phyloP scores from a whole-genome alignment of 2,329 filamentous ascomycete genomes.

The Biscogniauxia sp. region DNA sequence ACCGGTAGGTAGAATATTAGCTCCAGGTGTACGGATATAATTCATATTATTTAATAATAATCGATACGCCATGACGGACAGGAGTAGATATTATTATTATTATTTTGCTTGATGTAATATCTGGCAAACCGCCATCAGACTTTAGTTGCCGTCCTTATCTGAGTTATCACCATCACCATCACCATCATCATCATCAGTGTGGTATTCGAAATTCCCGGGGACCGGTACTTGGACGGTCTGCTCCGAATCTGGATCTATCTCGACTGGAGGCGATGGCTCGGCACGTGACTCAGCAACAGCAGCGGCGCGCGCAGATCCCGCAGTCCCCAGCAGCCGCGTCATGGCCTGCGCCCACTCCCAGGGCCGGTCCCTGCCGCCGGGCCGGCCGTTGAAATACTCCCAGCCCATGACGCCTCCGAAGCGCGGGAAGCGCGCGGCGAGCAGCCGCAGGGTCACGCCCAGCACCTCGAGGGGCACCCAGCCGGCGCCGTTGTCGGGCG shows the following conservation, averaged over 20 bases:
- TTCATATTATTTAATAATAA: too few relatives aligned
- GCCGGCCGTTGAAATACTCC: conserved; percentile 78
- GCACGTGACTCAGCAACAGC: not conserved
- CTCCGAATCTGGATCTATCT: conserved; percentile 23
- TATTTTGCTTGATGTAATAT: too few relatives aligned
- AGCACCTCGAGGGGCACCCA: conserved; percentile 61
- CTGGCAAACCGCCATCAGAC: too few relatives aligned
- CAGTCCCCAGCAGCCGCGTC: conserved; percentile 39
- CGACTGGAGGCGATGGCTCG: not conserved
- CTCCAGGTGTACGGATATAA: too few relatives aligned
- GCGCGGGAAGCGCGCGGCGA: conserved; percentile 57
- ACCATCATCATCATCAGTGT: conserved; percentile 25
- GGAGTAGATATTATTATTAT: too few relatives aligned
- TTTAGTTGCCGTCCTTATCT: not conserved
- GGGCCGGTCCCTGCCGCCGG: conserved; percentile 55
- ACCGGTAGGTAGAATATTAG: too few relatives aligned
- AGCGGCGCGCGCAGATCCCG: not conserved
- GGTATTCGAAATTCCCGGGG: conserved; percentile 27
- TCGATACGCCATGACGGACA: too few relatives aligned
- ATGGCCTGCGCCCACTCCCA: conserved; percentile 74
- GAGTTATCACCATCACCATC: conserved; percentile 24
- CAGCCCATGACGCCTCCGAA: conserved; percentile 84
- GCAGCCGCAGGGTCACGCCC: conserved; percentile 51
- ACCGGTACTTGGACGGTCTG: conserved; percentile 9
- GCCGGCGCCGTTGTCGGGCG: conserved; percentile 66